Evolutionary conservation across 441 rosid genomes (phyloP), one percentile per base, ranked within the genome.

Genomic region (Syzygium malaccense): DNA sequence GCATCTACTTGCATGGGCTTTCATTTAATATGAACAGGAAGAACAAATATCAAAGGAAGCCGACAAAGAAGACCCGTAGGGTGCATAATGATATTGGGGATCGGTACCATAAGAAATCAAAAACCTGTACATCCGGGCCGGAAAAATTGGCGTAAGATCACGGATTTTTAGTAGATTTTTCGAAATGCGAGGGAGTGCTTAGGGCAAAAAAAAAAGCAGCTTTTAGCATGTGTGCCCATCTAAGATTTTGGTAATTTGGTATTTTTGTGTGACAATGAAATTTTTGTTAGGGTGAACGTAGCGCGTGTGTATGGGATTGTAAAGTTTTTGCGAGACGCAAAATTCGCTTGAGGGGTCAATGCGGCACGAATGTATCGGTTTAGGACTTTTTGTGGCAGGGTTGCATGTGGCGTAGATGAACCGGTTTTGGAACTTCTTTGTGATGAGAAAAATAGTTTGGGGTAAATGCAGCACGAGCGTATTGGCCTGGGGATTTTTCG

Each of bases 331-430:
- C 1, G 3, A 32, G 45, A 33, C 3, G 6, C 20, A 71, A 68
- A 71, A 37, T 41, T 23, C 20, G 3, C 11, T 20, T 71, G 14
- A 23, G 28, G 4, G 15, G 8, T 71, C 33, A 33, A 11, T 23
- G 25, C 8, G 5, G 4, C 2, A 3, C 11, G 28, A 23, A 4
- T 0, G 2, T 37, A 37, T 14, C 8, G 0, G 1, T 71, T 33
- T 71, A 37, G 6, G 7, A 71, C 48, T 5, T 71, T 71, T 37
- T 3, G 1, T 37, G 25, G 11, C 28, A 71, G 1, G 8, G 28
- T 2, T 5, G 49, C 20, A 41, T 20, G 51, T 15, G 12, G 7
- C 48, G 41, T 3, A 41, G 20, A 8, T 37, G 17, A 37, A 33
- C 3, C 7, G 3, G 28, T 11, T 11, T 60, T 71, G 8, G n/a